Evolutionary conservation across 345 rosid genomes (phyloP), one percentile per base, ranked within the genome.

Genomic region (Barbarea vulgaris): DNA sequence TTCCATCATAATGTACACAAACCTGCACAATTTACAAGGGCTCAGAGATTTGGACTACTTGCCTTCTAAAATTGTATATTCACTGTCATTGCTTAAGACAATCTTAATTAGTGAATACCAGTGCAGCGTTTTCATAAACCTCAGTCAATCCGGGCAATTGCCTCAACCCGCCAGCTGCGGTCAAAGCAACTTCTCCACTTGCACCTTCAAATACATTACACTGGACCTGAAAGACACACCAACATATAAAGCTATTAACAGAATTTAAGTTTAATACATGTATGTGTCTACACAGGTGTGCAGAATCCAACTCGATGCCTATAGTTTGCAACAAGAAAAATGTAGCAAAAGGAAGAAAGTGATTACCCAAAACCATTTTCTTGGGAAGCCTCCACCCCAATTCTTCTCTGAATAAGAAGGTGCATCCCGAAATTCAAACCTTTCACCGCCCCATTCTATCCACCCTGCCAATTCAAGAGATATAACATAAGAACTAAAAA

Each of bases 371-470:
- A 91, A 94, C 98, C 98, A 94, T 80, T 88, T 94, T 78, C 95
- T 88, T 56, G 97, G 98, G 82, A 94, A 94, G 73, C 84, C 96
- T 75, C 88, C 96, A 79, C 98, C 97, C 98, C 98, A 94, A 70
- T 94, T 91, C 87, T 94, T 94, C 73, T 94, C 98, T 9, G 97
- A 91, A 69, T 94, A 94, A 12, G 98, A 94, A 78, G 97, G 98
- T 28, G 95, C 97, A 76, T 94, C 86, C 57, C 84, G 68, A 73
- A 94, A 94, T 76, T 94, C 98, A 72, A 83, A 94, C 82, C 89
- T 85, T 81, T 94, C 89, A 76, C 84, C 96, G 59, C 82, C 98
- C 97, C 98, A 91, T 76, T 94, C 98, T 77, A 94, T 94, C 98
- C 98, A 94, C 59, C 98, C 97, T 94, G 87, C 46, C 69, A 67